phyloP scores from a whole-genome alignment of 495 filamentous ascomycete genomes.

The Neohortaea acidophila region DNA sequence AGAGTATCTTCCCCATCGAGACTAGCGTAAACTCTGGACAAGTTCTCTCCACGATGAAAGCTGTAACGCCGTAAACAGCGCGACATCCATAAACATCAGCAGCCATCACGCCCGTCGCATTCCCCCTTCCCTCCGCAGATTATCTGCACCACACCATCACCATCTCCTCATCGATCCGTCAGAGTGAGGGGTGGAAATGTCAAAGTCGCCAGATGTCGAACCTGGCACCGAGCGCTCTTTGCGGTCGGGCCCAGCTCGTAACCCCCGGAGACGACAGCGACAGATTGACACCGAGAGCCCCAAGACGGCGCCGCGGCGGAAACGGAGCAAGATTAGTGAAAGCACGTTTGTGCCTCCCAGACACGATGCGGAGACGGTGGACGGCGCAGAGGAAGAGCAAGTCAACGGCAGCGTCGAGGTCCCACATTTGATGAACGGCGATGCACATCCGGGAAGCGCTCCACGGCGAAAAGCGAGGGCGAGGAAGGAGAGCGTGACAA shows the following conservation, averaged over 20 bases:
- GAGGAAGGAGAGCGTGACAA: constrained; percentile 4
- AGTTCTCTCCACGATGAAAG: not conserved
- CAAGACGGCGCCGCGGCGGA: constrained; percentile 19
- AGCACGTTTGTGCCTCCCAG: constrained; percentile 17
- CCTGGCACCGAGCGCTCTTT: not conserved
- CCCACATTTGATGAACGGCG: constrained; percentile 19
- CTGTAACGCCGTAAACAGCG: not conserved
- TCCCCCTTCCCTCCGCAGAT: not conserved
- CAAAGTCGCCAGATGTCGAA: not conserved
- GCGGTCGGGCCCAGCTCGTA: not conserved
- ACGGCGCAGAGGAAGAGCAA: constrained; percentile 4
- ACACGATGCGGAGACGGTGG: constrained; percentile 2
- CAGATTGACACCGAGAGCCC: constrained; percentile 24
- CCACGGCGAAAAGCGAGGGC: not conserved
- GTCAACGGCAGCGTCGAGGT: constrained; percentile 16
- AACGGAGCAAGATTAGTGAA: constrained; percentile 27
- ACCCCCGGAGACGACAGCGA: constrained; percentile 23
- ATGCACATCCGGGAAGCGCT: constrained; percentile 5
- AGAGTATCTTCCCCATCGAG: too few species aligned
- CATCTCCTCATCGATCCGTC: too few species aligned
- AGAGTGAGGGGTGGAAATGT: not conserved
- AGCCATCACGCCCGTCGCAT: not conserved
- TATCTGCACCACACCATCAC: not conserved
- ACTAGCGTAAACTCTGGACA: too few species aligned
- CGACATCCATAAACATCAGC: not conserved